Conservation (phyloP, 345 rosid species). For the Euphorbia pulcherrima region DNA sequence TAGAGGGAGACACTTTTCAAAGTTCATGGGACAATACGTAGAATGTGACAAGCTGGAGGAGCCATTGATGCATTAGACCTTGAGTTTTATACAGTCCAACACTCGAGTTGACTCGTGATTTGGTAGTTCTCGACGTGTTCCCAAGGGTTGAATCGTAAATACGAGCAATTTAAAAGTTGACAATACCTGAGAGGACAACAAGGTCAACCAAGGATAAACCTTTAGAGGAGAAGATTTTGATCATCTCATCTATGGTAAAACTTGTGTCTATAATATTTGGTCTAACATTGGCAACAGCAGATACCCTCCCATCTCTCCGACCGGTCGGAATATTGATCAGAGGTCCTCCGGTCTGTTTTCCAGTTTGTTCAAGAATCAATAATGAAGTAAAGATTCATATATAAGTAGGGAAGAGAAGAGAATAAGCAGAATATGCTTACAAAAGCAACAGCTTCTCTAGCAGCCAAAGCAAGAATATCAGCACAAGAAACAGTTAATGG, state of each 20-base stretch:
- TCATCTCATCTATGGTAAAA: slow-evolving; percentile 63
- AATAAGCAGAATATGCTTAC: slow-evolving; percentile 26
- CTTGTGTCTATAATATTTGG: slow-evolving; percentile 65
- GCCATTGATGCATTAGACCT: no score
- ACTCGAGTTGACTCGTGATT: no score
- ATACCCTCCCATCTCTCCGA: slow-evolving; percentile 61
- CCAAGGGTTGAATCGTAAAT: no score
- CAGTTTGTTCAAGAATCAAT: slow-evolving; percentile 10
- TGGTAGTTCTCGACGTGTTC: no score
- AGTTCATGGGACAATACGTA: no score
- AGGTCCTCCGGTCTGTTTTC: slow-evolving; percentile 65
- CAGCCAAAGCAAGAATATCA: slow-evolving; percentile 66
- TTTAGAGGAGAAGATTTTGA: slow-evolving; percentile 52
- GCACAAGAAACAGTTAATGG: slow-evolving; percentile 69
- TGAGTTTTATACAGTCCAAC: no score
- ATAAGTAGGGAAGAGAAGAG: not conserved
- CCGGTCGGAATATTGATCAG: slow-evolving; percentile 55
- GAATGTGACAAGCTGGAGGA: no score
- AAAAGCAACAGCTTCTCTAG: slow-evolving; percentile 69
- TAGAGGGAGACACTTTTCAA: no score
- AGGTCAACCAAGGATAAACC: slow-evolving; percentile 66
- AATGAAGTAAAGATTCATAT: not conserved
- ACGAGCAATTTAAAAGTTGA: not conserved
- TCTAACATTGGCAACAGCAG: slow-evolving; percentile 52
- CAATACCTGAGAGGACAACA: slow-evolving; percentile 60